Evolutionary conservation across 176 grass and related monocot genomes (phyloP).

Genomic region (Oryza glumipatula): DNA sequence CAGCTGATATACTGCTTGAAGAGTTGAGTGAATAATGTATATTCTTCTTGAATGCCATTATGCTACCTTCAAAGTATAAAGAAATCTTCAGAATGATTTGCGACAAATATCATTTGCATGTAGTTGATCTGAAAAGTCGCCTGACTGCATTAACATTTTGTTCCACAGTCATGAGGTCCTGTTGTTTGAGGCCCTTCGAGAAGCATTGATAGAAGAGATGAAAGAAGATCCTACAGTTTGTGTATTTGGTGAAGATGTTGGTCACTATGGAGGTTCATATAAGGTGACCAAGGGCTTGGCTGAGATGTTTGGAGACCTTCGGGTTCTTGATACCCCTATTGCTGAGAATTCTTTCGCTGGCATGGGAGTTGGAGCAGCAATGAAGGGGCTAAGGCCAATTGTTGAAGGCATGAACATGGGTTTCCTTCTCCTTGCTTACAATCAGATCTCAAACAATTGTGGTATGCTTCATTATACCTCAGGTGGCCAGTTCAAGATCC

Average conservation of each 20-base stretch:
- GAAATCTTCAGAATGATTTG: neutral
- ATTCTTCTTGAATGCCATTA: neutral
- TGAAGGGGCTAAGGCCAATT: conserved; percentile 74
- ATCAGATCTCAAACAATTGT: conserved; percentile 96
- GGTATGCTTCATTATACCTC: conserved; percentile 99
- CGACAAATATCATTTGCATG: neutral
- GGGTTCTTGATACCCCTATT: conserved; percentile 89
- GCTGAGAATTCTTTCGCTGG: conserved; percentile 87
- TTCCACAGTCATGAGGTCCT: conserved; percentile 69
- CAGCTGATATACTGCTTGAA: conserved; percentile 2
- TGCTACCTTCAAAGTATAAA: neutral
- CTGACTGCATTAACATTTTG: conserved; percentile 12
- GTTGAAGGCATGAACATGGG: conserved; percentile 99
- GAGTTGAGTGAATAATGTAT: neutral
- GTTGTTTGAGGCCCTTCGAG: conserved; percentile 83
- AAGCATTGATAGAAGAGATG: conserved; percentile 96
- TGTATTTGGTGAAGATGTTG: conserved; percentile 84
- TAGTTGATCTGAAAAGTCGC: neutral
- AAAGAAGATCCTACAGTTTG: conserved; percentile 79
- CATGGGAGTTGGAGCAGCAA: conserved; percentile 88
- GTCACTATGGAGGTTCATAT: conserved; percentile 91
- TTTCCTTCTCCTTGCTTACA: conserved; percentile 89
- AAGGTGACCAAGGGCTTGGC: conserved; percentile 86
- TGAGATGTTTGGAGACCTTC: conserved; percentile 79
- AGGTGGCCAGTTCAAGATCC: conserved; percentile 93